A percentile compares a stretch with the other conserved stretches of the same genome.
Evolutionary conservation across 73 alveolate genomes (phyloP).

Genomic region (Paramecium pentaurelia): DNA sequence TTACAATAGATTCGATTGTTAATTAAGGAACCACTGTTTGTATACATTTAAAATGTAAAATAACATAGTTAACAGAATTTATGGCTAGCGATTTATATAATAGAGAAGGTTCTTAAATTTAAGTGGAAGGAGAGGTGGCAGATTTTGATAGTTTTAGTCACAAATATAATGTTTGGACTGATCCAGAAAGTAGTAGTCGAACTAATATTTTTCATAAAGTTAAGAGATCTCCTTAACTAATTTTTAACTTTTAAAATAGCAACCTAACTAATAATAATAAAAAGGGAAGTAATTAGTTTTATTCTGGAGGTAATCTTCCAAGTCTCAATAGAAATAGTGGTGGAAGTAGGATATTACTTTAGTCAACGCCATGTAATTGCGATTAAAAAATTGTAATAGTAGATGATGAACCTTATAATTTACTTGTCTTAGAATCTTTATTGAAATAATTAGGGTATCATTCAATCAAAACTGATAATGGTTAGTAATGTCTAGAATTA

Average conservation of each 20-base stretch:
- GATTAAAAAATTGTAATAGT: not conserved
- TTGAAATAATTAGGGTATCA: not conserved
- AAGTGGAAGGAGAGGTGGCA: not conserved
- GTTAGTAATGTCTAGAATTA: not conserved
- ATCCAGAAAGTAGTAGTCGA: not conserved
- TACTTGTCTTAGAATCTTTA: not conserved
- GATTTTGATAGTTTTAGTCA: not conserved
- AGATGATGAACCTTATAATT: slow-evolving; percentile 39
- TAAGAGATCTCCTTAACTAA: not conserved
- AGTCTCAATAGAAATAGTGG: not conserved
- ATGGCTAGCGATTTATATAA: not conserved
- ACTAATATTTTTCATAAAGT: not conserved
- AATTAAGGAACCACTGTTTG: not conserved
- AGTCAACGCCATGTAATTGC: not conserved
- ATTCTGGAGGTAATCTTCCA: not conserved
- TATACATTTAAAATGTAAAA: not conserved
- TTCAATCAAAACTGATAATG: not conserved
- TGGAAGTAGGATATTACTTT: not conserved
- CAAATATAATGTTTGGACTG: not conserved
- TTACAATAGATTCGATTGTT: not conserved
- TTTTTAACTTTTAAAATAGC: not conserved
- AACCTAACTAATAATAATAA: not conserved
- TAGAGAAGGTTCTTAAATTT: not conserved
- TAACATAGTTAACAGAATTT: not conserved
- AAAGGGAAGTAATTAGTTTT: not conserved